Percentiles rank a stretch among this genome's conserved stretches.
These are phyloP conservation scores for Phialocephala sp. DNA, from an alignment of 2,329 filamentous ascomycete genomes.

Conservation along the genomic window DNA sequence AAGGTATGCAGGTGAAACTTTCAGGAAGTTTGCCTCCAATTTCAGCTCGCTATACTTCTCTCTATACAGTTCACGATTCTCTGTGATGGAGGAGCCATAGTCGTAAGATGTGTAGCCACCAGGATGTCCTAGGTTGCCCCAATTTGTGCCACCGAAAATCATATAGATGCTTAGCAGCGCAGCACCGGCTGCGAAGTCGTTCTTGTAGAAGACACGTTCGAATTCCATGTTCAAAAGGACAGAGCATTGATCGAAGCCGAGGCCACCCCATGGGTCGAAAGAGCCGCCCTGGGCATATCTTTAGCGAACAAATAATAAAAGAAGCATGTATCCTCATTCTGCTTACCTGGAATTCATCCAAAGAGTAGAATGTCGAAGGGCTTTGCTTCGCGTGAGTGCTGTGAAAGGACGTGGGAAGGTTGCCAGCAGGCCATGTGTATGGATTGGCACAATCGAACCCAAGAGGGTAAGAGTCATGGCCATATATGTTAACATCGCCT, in stretches of 20 bases:
- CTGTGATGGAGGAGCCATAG: conserved; percentile 66
- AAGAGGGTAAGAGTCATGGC: conserved; percentile 51
- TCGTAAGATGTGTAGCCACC: conserved; percentile 67
- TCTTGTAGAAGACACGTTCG: conserved; percentile 80
- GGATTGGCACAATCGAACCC: conserved; percentile 54
- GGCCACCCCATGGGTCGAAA: conserved; percentile 77
- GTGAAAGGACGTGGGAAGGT: conserved; percentile 62
- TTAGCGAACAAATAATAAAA: neutral
- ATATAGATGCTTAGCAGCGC: conserved; percentile 78
- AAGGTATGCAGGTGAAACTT: conserved; percentile 73
- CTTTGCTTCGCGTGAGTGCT: conserved; percentile 63
- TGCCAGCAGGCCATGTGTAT: conserved; percentile 61
- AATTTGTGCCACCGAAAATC: conserved; percentile 80
- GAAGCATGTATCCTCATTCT: neutral
- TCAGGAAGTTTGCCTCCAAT: conserved; percentile 75
- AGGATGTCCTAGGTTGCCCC: conserved; percentile 77
- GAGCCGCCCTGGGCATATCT: conserved; percentile 50
- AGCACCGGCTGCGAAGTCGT: conserved; percentile 68
- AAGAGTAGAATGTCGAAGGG: conserved; percentile 67
- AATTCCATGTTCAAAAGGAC: conserved; percentile 74
- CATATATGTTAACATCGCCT: conserved; percentile 44
- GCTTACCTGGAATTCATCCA: conserved; percentile 66
- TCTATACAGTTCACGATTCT: conserved; percentile 69
- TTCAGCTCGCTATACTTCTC: conserved; percentile 85
- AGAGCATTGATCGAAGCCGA: conserved; percentile 71